Conservation (phyloP, 2,329 filamentous ascomycete species). For the Aspergillus felis region DNA sequence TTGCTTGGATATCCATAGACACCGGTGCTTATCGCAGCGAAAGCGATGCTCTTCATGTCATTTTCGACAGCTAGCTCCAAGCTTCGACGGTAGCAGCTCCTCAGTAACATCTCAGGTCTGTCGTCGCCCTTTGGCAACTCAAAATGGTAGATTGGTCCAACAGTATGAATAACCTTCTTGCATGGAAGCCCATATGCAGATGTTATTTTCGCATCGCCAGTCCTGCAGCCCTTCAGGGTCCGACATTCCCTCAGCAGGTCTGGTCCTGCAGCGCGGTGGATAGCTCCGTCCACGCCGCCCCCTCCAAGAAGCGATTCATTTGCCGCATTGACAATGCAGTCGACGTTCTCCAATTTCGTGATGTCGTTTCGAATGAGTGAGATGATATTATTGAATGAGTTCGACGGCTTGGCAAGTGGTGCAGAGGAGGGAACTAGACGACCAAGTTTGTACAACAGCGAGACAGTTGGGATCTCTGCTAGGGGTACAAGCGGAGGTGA, state of each 20-base stretch:
- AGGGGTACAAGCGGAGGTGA: slow-evolving; percentile 21
- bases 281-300: slow-evolving; percentile 86
- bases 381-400: slow-evolving; percentile 52
- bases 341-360: slow-evolving; percentile 65
- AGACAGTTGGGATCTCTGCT: slow-evolving; percentile 40
- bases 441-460: slow-evolving; percentile 61
- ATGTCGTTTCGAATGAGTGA: slow-evolving; percentile 73
- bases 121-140: slow-evolving; percentile 33
- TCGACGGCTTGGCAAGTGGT: slow-evolving; percentile 40
- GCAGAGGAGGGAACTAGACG: slow-evolving; percentile 41
- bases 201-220: slow-evolving; percentile 81
- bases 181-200: slow-evolving; percentile 70
- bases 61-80: slow-evolving; percentile 68
- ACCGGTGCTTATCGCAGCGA: slow-evolving; percentile 81
- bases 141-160: slow-evolving; percentile 71
- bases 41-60: slow-evolving; percentile 69
- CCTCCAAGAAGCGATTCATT: slow-evolving; percentile 76
- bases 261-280: slow-evolving; percentile 76
- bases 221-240: slow-evolving; percentile 67
- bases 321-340: slow-evolving; percentile 90
- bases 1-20: slow-evolving; percentile 80
- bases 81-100: slow-evolving; percentile 65
- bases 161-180: slow-evolving; percentile 79
- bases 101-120: slow-evolving; percentile 44
- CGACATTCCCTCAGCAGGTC: slow-evolving; percentile 66